phyloP scores from a whole-genome alignment of 768 basidiomycete species.

The Xanthoconium stramineum region DNA sequence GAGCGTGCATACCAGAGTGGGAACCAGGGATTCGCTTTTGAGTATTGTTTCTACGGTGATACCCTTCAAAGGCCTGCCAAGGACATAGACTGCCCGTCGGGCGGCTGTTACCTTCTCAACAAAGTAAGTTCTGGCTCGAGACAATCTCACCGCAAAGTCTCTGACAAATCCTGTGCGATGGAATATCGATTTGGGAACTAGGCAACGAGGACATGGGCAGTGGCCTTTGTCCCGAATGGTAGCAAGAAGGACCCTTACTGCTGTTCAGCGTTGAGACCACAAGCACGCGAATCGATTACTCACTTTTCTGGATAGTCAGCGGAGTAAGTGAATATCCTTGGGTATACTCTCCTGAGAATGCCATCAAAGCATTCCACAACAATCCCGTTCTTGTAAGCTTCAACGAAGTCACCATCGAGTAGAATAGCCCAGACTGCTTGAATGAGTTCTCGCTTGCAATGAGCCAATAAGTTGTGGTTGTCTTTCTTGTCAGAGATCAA shows the following conservation, averaged over 20 bases:
- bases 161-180: background rate
- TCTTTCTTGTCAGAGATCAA: background rate
- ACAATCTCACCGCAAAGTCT: background rate
- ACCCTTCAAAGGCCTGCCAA: background rate
- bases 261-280: background rate
- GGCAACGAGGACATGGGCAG: background rate
- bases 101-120: background rate
- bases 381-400: background rate
- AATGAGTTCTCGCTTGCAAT: background rate
- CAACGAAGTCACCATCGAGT: background rate
- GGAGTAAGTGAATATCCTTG: too few species aligned
- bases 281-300: background rate
- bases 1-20: background rate
- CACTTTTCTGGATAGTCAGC: background rate
- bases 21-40: background rate
- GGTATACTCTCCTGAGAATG: background rate
- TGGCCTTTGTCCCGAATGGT: background rate
- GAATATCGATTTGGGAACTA: background rate
- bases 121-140: background rate
- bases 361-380: background rate
- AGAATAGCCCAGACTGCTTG: background rate
- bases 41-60: background rate
- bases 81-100: background rate
- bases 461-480: background rate
- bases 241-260: background rate